A percentile compares a stretch with the other conserved stretches of the same genome.
Evolutionary conservation across 306 rosid genomes (phyloP).

Genomic region (Cucurbita ficifolia): DNA sequence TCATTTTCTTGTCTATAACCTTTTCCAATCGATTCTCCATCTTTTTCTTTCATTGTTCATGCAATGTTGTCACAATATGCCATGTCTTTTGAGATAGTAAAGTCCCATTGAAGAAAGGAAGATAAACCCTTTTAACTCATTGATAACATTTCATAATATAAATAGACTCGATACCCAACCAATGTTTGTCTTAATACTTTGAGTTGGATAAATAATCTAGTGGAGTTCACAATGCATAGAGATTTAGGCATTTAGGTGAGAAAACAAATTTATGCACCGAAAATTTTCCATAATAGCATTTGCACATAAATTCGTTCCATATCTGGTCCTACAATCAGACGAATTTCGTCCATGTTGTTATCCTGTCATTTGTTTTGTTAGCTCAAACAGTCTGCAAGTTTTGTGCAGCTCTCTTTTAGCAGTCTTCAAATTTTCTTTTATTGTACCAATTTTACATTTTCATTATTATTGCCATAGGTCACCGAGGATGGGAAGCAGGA

Average conservation of each 20-base stretch:
- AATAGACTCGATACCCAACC: neutral
- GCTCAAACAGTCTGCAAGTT: neutral
- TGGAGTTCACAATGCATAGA: neutral
- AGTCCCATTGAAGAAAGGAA: neutral
- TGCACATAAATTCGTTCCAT: neutral
- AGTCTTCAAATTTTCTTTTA: neutral
- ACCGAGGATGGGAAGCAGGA: constrained; percentile 95
- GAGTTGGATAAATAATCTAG: neutral
- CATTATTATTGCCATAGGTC: constrained; percentile 30
- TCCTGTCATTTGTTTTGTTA: neutral
- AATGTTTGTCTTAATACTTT: neutral
- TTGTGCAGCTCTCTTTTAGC: neutral
- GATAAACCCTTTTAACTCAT: neutral
- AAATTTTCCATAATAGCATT: neutral
- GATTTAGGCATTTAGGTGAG: neutral
- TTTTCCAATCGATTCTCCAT: neutral
- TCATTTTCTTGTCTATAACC: neutral
- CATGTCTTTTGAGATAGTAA: neutral
- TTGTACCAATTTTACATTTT: neutral
- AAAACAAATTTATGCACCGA: neutral
- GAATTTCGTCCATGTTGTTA: neutral
- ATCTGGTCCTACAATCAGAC: neutral
- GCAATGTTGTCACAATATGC: neutral
- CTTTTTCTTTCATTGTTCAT: too few species aligned
- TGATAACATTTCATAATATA: neutral